Evolutionary conservation across 1,284 basidiomycete genomes (phyloP).

Genomic region (Rhodofomes roseus): DNA sequence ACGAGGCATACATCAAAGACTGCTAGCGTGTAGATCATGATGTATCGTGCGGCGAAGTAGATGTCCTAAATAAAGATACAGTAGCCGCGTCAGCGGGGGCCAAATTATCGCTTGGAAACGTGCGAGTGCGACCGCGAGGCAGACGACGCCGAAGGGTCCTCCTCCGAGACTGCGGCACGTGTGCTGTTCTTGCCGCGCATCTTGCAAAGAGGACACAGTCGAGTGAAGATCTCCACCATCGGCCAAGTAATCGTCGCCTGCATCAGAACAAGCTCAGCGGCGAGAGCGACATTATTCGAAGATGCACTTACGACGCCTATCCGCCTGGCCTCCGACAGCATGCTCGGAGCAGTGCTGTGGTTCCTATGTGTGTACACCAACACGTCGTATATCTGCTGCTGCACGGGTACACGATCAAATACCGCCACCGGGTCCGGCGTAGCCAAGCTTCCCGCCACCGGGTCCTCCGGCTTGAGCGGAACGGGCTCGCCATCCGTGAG

Average conservation of each 20-base stretch:
- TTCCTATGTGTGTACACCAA: constrained; percentile 61
- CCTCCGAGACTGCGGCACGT: constrained; percentile 15
- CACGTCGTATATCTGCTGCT: constrained; percentile 64
- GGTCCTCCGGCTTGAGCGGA: constrained; percentile 16
- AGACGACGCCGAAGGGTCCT: constrained; percentile 16
- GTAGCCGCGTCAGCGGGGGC: neutral
- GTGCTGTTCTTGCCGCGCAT: constrained; percentile 27
- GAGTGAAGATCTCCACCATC: constrained; percentile 65
- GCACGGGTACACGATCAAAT: constrained; percentile 64
- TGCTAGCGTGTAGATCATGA: neutral
- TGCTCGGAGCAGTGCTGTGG: constrained; percentile 48
- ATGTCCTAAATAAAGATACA: neutral
- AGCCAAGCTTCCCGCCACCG: constrained; percentile 23
- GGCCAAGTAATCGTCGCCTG: constrained; percentile 70
- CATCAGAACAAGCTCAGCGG: constrained; percentile 9
- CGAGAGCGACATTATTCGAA: constrained; percentile 1
- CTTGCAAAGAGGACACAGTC: constrained; percentile 60
- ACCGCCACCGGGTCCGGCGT: constrained; percentile 35
- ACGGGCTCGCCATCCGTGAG: constrained; percentile 36
- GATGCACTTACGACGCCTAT: constrained; percentile 55
- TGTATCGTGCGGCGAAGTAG: neutral
- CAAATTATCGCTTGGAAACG: neutral
- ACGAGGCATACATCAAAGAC: neutral
- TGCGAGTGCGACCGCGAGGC: neutral
- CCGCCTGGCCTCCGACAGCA: constrained; percentile 51